Evolutionary conservation across 768 basidiomycete genomes (phyloP).

Genomic region (Hirschioporus abietinus): DNA sequence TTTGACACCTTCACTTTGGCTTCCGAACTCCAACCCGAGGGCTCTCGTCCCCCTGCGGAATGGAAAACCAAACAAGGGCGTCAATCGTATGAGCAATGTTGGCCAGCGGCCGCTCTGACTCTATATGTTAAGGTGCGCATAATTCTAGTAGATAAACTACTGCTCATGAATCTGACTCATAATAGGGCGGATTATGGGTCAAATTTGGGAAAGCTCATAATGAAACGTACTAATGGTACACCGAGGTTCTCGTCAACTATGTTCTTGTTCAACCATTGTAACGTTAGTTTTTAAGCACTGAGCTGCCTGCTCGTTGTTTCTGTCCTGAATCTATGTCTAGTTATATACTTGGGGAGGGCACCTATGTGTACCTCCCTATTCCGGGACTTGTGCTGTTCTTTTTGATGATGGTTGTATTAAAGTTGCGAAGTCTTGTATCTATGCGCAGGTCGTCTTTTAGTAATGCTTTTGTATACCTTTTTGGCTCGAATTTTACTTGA

Average conservation of each 20-base stretch:
- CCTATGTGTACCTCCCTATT: too few relatives aligned
- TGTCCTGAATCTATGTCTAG: too few relatives aligned
- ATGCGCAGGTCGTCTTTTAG: too few relatives aligned
- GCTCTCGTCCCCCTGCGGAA: slow-evolving; percentile 54
- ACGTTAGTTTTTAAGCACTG: background rate
- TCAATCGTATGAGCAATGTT: slow-evolving; percentile 51
- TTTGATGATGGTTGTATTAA: too few relatives aligned
- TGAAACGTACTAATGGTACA: background rate
- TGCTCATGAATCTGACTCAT: background rate
- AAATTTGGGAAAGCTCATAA: slow-evolving; percentile 4
- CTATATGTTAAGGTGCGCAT: slow-evolving; percentile 58
- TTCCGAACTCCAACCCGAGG: slow-evolving; percentile 54
- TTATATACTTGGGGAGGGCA: too few relatives aligned
- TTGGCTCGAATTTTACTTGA: too few relatives aligned
- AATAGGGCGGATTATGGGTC: slow-evolving; percentile 6
- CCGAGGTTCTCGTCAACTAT: too few relatives aligned
- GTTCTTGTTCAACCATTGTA: background rate
- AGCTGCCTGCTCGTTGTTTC: too few relatives aligned
- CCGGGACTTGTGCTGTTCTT: too few relatives aligned
- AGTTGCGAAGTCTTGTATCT: too few relatives aligned
- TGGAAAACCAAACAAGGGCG: slow-evolving; percentile 44
- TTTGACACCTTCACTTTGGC: slow-evolving; percentile 58
- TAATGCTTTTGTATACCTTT: too few relatives aligned
- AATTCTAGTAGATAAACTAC: background rate
- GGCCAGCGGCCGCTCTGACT: slow-evolving; percentile 60